Evolutionary conservation across 768 basidiomycete species (phyloP), one percentile per base, ranked within the genome.

Genomic region (Chiua virens): DNA sequence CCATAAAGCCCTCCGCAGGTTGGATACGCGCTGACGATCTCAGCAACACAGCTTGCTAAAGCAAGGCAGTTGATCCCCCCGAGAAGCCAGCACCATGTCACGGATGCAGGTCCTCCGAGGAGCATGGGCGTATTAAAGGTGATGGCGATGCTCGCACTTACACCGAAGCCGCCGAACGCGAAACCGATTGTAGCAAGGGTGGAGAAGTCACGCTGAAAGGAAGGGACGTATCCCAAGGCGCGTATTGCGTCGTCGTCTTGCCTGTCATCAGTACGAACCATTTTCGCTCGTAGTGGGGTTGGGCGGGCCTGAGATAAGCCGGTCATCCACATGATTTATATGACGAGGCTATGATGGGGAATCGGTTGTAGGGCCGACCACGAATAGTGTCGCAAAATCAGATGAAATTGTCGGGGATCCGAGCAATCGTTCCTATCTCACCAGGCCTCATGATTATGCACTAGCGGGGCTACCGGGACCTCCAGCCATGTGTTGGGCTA

Each of bases 151-250:
- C 68, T 69, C 10, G 72, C 70, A 44, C 66, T 68, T 23, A 73
- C 59, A 14, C 70, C 68, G 69, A 71, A 60, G 54, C 70, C 66
- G 37, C 62, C 64, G 42, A 63, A 70, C 5, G 67, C 60, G 28
- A 63, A 72, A 52, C 64, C 60, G 44, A 67, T 65, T 42, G 70
- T 70, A 8, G 66, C 62, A 15, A 75, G 58, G 42, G 71, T 75
- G 38, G 72, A 67, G 49, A 78, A 78, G 62, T 78, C 77, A 23
- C 75, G 65, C 9, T 65, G 64, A 59, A 78, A 77, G 25, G 70
- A 61, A 1, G 70, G 68, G 14, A 42, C 57, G 30, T 67, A 67
- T 27, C 66, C 66, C 60, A 69, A 37, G 4, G 66, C 68, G 30
- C 60, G 58, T 6, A 67, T 50, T 30, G 57, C 60, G 2, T 52